Percentiles rank a stretch among this genome's conserved stretches.
phyloP scores from a whole-genome alignment of 352 stramenopile genomes.

The Pythium sp. region DNA sequence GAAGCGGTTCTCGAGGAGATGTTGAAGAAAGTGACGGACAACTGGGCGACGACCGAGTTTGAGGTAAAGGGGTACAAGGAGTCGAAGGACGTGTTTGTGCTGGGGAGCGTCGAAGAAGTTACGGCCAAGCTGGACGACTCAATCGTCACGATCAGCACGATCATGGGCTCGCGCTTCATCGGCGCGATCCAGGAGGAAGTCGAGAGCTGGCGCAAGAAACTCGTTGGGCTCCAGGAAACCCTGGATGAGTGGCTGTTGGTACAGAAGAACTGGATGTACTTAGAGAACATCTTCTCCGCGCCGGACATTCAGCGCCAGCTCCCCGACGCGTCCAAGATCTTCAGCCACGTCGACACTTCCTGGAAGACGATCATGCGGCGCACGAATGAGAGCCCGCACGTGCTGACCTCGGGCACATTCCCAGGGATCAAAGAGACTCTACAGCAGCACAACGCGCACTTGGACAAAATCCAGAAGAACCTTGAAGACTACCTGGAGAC shows the following conservation, averaged over 20 bases:
- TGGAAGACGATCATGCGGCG: conserved; percentile 92
- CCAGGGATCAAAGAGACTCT: conserved; percentile 83
- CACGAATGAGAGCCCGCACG: conserved; percentile 84
- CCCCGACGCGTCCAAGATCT: conserved; percentile 88
- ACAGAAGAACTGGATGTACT: conserved; percentile 89
- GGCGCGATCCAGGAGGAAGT: conserved; percentile 89
- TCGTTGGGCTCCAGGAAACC: conserved; percentile 81
- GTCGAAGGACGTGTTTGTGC: conserved; percentile 91
- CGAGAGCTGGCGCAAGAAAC: conserved; percentile 82
- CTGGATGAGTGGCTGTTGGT: conserved; percentile 88
- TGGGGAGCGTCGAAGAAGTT: conserved; percentile 91
- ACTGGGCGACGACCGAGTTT: conserved; percentile 89
- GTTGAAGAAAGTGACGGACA: conserved; percentile 91
- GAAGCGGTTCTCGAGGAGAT: conserved; percentile 92
- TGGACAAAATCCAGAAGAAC: conserved; percentile 92
- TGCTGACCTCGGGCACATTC: conserved; percentile 77
- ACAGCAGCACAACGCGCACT: conserved; percentile 77
- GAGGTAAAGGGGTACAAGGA: conserved; percentile 94
- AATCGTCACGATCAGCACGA: conserved; percentile 92
- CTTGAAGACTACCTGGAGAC: conserved; percentile 92
- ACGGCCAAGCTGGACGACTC: conserved; percentile 91
- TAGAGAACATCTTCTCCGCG: conserved; percentile 87
- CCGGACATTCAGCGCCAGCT: conserved; percentile 91
- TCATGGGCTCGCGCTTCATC: conserved; percentile 90
- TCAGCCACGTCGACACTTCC: conserved; percentile 87